Evolutionary conservation across 23 red algal species (phyloP).

Genomic region (Gracilaria domingensis): DNA sequence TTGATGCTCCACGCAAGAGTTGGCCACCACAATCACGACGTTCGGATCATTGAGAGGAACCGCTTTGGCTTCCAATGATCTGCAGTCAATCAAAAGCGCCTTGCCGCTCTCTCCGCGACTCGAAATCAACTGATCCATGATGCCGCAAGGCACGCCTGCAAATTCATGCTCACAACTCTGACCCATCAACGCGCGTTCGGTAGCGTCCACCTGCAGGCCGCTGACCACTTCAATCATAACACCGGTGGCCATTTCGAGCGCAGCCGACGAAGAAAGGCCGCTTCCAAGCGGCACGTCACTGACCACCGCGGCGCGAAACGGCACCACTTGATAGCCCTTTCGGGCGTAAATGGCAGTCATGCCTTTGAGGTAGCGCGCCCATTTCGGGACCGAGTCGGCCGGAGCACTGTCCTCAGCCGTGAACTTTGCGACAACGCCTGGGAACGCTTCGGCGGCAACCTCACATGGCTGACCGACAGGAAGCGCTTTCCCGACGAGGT

Average conservation of each 20-base stretch:
- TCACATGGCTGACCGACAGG: constrained; percentile 63
- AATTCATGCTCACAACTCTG: constrained; percentile 96
- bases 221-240: constrained; percentile 83
- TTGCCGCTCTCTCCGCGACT: constrained; percentile 68
- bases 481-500: constrained; percentile 70
- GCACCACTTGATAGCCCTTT: constrained; percentile 68
- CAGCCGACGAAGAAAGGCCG: constrained; percentile 88
- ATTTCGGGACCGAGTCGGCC: constrained; percentile 60
- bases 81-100: constrained; percentile 95
- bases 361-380: constrained; percentile 91
- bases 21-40: constrained; percentile 88
- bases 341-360: constrained; percentile 88
- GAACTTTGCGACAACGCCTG: constrained; percentile 59
- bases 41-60: constrained; percentile 89
- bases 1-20: constrained; percentile 86
- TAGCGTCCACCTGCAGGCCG: constrained; percentile 51
- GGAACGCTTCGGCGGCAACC: constrained; percentile 67
- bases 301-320: constrained; percentile 91
- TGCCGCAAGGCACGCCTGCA: constrained; percentile 91
- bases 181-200: constrained; percentile 78
- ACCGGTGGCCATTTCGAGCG: constrained; percentile 92
- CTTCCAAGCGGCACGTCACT: constrained; percentile 95
- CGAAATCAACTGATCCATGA: constrained; percentile 99
- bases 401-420: constrained; percentile 43
- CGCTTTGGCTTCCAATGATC: constrained; percentile 57